These are phyloP conservation scores for Saksenaea oblongispora DNA, from an alignment of 371 early-diverging fungal genomes.

Conservation along the genomic window DNA sequence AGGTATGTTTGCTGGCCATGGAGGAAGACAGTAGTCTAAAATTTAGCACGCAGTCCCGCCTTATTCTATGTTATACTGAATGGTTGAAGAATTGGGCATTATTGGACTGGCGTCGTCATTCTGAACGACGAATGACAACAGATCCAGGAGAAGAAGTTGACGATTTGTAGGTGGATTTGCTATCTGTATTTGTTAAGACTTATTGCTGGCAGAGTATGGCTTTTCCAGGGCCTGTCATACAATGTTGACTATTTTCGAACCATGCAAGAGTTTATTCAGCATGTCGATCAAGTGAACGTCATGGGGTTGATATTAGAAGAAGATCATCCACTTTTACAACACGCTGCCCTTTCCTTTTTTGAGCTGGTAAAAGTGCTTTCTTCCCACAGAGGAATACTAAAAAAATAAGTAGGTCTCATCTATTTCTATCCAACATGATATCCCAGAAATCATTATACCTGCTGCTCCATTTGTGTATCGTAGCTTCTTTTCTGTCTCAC, in stretches of 20 bases:
- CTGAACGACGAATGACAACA: slow-evolving; percentile 10
- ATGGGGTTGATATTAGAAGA: slow-evolving; percentile 45
- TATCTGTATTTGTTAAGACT: not conserved
- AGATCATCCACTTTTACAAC: slow-evolving; percentile 52
- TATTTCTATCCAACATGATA: slow-evolving; percentile 41
- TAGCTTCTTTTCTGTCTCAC: slow-evolving; percentile 49
- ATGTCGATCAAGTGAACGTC: slow-evolving; percentile 47
- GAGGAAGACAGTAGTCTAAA: not conserved
- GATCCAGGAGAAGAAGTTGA: slow-evolving; percentile 24
- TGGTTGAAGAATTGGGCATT: slow-evolving; percentile 54
- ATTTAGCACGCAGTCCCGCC: slow-evolving; percentile 28
- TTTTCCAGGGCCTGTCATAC: slow-evolving; percentile 49
- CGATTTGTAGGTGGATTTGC: slow-evolving; percentile 28
- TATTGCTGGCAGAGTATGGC: slow-evolving; percentile 30
- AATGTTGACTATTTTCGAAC: slow-evolving; percentile 52
- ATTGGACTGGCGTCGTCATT: slow-evolving; percentile 51
- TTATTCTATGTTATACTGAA: slow-evolving; percentile 47
- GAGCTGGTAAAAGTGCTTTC: slow-evolving; percentile 36
- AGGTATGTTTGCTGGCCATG: slow-evolving; percentile 22
- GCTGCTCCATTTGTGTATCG: slow-evolving; percentile 53
- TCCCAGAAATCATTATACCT: slow-evolving; percentile 58
- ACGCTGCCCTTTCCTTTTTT: slow-evolving; percentile 57
- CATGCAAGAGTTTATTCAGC: slow-evolving; percentile 48
- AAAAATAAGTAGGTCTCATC: slow-evolving; percentile 20
- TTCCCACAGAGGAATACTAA: not conserved